Conservation (phyloP, 2,329 filamentous ascomycete genomes). For the Cladorrhinum sp. region DNA sequence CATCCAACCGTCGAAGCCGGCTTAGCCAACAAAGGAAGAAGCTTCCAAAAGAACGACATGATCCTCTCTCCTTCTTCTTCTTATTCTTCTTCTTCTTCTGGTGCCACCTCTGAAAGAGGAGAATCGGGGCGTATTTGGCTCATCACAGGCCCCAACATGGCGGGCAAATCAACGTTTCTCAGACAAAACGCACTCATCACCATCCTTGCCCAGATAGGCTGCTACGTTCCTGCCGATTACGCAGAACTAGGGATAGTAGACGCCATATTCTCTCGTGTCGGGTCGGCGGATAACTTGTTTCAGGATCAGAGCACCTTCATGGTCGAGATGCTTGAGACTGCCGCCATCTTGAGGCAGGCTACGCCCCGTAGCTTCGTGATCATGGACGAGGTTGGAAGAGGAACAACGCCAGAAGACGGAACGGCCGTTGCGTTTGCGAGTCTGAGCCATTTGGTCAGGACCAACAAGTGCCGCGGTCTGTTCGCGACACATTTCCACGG, state of each 20-base stretch:
- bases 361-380: conserved; percentile 86
- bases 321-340: conserved; percentile 98
- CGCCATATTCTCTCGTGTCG: conserved; percentile 89
- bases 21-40: conserved; percentile 72
- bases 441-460: conserved; percentile 74
- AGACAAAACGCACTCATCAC: conserved; percentile 94
- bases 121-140: conserved; percentile 56
- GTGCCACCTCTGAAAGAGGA: conserved; percentile 57
- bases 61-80: conserved; percentile 68
- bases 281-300: conserved; percentile 93
- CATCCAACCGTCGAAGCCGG: conserved; percentile 91
- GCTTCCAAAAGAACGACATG: conserved; percentile 84
- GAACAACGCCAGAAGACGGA: conserved; percentile 91
- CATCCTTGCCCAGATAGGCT: conserved; percentile 87
- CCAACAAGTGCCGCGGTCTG: conserved; percentile 75
- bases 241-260: conserved; percentile 91
- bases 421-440: conserved; percentile 86
- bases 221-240: conserved; percentile 84
- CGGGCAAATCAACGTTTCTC: conserved; percentile 92
- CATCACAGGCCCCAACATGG: conserved; percentile 93
- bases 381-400: conserved; percentile 96
- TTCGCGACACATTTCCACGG: conserved; percentile 96
- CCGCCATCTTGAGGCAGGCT: conserved; percentile 80
- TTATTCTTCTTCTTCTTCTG: conserved; percentile 61
- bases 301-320: conserved; percentile 96